Percentiles rank a stretch among this genome's conserved stretches.
Evolutionary conservation across 1,139 yeast genomes (phyloP).

Genomic region (Hyphopichia pseudoburtonii): DNA sequence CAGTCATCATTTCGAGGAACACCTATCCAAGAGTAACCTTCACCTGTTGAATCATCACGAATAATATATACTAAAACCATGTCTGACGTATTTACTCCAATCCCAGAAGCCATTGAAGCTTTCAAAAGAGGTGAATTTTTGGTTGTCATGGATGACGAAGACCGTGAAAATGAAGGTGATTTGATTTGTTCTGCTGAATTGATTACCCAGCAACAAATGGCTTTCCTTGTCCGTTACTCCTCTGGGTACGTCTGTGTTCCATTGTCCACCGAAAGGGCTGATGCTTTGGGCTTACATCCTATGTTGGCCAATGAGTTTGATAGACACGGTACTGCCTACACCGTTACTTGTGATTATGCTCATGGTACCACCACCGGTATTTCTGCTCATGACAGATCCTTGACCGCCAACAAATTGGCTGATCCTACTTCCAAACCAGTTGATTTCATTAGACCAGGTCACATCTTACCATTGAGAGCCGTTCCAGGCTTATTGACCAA

Average conservation of each 20-base stretch:
- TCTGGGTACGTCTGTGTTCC: slow-evolving; percentile 97
- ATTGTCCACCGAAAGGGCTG: slow-evolving; percentile 73
- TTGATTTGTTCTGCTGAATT: slow-evolving; percentile 86
- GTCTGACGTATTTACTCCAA: slow-evolving; percentile 43
- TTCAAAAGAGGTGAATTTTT: slow-evolving; percentile 86
- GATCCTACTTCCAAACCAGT: slow-evolving; percentile 52
- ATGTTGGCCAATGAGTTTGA: slow-evolving; percentile 71
- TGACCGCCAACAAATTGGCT: slow-evolving; percentile 76
- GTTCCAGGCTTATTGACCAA: slow-evolving; percentile 76
- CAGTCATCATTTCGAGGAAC: too few relatives aligned
- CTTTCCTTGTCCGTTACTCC: slow-evolving; percentile 84
- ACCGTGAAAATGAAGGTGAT: slow-evolving; percentile 97
- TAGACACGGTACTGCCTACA: slow-evolving; percentile 96
- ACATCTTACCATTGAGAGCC: slow-evolving; percentile 88
- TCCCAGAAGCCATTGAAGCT: slow-evolving; percentile 76
- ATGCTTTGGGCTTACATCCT: slow-evolving; percentile 72
- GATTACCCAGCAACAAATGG: slow-evolving; percentile 85
- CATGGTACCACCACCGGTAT: slow-evolving; percentile 97
- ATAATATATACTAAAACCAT: neutral
- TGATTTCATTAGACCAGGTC: slow-evolving; percentile 90
- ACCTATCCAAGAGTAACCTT: neutral
- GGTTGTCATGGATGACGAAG: slow-evolving; percentile 93
- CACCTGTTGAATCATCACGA: neutral
- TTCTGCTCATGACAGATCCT: slow-evolving; percentile 89
- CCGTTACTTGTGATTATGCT: slow-evolving; percentile 82